Evolutionary conservation across 179 eudicot species (phyloP).

Genomic region (Carnegiea gigantea): DNA sequence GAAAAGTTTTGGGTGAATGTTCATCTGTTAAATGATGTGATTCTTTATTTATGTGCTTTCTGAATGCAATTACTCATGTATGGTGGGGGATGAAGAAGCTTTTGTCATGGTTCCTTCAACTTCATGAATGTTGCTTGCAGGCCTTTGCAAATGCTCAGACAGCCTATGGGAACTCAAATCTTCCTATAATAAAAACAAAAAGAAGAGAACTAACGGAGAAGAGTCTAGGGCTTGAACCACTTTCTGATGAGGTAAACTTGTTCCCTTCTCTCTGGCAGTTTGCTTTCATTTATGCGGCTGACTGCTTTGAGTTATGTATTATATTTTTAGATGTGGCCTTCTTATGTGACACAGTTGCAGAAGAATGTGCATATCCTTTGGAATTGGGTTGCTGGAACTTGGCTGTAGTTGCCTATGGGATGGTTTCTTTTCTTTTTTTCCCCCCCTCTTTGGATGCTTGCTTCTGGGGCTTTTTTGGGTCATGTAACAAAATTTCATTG

Average conservation of each 20-base stretch:
- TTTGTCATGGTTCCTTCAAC: not conserved
- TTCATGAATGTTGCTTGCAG: constrained; percentile 42
- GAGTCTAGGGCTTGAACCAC: constrained; percentile 63
- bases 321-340: no score
- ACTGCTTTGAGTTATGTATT: not conserved
- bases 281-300: constrained; percentile 1
- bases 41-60: no score
- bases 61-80: not conserved
- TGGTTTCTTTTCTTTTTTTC: not conserved
- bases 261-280: not conserved
- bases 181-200: constrained; percentile 29
- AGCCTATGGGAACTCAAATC: constrained; percentile 36
- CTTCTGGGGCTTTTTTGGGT: not conserved
- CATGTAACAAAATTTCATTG: not conserved
- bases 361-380: no score
- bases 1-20: not conserved
- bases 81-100: not conserved
- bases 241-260: constrained; percentile 53
- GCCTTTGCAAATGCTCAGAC: constrained; percentile 54
- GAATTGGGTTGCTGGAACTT: not conserved
- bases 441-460: not conserved
- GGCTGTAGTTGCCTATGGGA: not conserved
- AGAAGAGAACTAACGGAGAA: constrained; percentile 51
- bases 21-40: not conserved
- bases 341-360: no score